Percentiles rank a stretch among this genome's conserved stretches.
These are phyloP conservation scores for Penicillium angulare DNA, from an alignment of 495 filamentous ascomycete genomes.

Conservation along the genomic window DNA sequence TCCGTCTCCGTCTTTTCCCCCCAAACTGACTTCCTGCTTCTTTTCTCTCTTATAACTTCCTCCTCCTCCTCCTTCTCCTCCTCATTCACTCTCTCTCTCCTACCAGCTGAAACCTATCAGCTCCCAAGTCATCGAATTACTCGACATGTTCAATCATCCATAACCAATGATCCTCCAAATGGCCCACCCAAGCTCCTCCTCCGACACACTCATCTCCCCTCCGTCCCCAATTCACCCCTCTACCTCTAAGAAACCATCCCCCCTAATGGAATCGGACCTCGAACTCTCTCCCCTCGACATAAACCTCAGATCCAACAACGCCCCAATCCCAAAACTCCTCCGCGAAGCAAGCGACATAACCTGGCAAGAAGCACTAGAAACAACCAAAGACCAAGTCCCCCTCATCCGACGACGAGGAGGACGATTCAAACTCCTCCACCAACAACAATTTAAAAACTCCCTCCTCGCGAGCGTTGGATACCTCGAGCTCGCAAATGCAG, in stretches of 20 bases:
- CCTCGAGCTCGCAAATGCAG: conserved; percentile 52
- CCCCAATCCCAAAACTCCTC: conserved; percentile 16
- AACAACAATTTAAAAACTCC: conserved; percentile 44
- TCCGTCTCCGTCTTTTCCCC: not conserved
- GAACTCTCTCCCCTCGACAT: conserved; percentile 10
- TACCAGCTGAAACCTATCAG: not conserved
- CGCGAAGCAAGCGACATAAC: conserved; percentile 25
- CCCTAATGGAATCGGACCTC: not conserved
- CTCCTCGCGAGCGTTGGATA: conserved; percentile 47
- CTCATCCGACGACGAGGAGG: conserved; percentile 19
- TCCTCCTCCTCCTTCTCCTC: not conserved
- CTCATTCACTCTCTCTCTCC: not conserved
- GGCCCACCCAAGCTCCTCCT: conserved; percentile 11
- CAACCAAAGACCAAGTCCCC: conserved; percentile 15
- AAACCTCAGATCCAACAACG: conserved; percentile 5
- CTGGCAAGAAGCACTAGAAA: conserved; percentile 16
- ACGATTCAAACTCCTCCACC: conserved; percentile 22
- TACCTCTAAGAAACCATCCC: not conserved
- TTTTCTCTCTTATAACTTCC: conserved; percentile 4
- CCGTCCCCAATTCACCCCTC: not conserved
- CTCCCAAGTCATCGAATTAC: not conserved
- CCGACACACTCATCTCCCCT: conserved; percentile 18
- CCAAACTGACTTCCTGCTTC: not conserved
- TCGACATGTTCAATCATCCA: conserved; percentile 12
- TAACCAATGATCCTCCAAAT: conserved; percentile 11